Percentiles rank a stretch among this genome's conserved stretches.
phyloP scores from a whole-genome alignment of 768 basidiomycete species.

The Mycena alexandri region DNA sequence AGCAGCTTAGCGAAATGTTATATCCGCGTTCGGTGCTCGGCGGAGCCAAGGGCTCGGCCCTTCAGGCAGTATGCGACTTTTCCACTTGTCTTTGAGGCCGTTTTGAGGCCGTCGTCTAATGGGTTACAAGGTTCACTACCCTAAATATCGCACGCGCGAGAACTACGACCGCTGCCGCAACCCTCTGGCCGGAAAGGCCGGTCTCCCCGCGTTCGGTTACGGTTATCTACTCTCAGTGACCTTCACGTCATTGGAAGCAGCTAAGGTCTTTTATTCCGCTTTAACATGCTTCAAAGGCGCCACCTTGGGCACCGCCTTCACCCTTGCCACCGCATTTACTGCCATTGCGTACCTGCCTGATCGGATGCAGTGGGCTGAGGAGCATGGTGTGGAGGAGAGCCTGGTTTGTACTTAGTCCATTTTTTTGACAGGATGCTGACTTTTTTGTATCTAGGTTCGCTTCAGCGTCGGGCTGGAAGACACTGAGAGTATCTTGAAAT shows the following conservation, averaged over 20 bases:
- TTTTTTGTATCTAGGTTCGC: slow-evolving; percentile 57
- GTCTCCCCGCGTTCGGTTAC: slow-evolving; percentile 37
- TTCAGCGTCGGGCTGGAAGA: slow-evolving; percentile 65
- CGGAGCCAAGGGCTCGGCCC: slow-evolving; percentile 37
- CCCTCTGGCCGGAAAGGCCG: slow-evolving; percentile 43
- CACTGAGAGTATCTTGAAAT: slow-evolving; percentile 47
- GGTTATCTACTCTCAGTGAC: slow-evolving; percentile 59
- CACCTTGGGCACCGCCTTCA: slow-evolving; percentile 64
- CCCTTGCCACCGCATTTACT: slow-evolving; percentile 64
- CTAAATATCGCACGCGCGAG: slow-evolving; percentile 56
- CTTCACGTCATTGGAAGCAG: slow-evolving; percentile 56
- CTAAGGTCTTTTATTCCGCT: slow-evolving; percentile 58
- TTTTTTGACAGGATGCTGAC: background rate
- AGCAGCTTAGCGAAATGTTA: slow-evolving; percentile 58
- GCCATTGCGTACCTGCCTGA: slow-evolving; percentile 63
- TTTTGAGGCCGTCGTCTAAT: background rate
- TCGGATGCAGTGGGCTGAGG: slow-evolving; percentile 59
- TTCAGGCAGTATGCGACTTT: slow-evolving; percentile 62
- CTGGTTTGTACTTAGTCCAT: slow-evolving; percentile 10
- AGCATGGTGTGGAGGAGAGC: slow-evolving; percentile 58
- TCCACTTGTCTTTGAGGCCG: background rate
- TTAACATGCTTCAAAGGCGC: slow-evolving; percentile 64
- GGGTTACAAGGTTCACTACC: slow-evolving; percentile 26
- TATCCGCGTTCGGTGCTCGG: slow-evolving; percentile 44
- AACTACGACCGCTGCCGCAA: slow-evolving; percentile 50